Conservation (phyloP, 2,329 filamentous ascomycete species). For the Stagonosporopsis rhizophila region DNA sequence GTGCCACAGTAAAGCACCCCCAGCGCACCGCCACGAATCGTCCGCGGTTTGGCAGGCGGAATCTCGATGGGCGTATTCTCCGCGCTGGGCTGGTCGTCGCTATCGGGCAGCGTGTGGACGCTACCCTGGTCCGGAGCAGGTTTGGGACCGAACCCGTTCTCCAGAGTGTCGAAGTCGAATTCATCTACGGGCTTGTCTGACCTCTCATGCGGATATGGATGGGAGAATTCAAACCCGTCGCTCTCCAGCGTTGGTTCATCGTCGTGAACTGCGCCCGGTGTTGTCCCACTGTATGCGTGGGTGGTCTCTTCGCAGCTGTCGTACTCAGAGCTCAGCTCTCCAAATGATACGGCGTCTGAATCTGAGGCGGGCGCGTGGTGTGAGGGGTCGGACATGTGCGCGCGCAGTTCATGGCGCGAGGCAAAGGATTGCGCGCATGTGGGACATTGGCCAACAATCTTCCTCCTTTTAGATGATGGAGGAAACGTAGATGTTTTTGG, state of each 20-base stretch:
- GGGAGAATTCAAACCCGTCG: conserved; percentile 17
- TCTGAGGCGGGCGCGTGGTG: conserved; percentile 11
- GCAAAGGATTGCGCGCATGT: conserved; percentile 13
- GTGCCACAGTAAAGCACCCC: conserved; percentile 18
- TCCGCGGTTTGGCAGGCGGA: not conserved
- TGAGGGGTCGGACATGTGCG: conserved; percentile 15
- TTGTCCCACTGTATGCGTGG: too few species aligned
- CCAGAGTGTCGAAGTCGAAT: too few species aligned
- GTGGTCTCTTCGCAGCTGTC: conserved; percentile 9
- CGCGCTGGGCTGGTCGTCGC: conserved; percentile 5
- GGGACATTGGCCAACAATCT: conserved; percentile 14
- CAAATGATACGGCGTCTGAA: conserved; percentile 18
- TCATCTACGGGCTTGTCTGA: too few species aligned
- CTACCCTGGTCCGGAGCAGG: conserved; percentile 3
- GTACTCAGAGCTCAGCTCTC: conserved; percentile 13
- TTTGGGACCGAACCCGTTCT: too few species aligned
- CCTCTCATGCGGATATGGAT: not conserved
- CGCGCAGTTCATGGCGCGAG: conserved; percentile 10
- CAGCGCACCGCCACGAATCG: conserved; percentile 1
- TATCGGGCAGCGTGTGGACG: conserved; percentile 1
- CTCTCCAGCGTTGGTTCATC: conserved; percentile 8
- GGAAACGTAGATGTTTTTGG: not conserved
- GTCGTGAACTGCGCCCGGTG: too few species aligned
- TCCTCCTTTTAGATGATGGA: conserved; percentile 5
- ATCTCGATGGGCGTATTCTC: conserved; percentile 1